Evolutionary conservation across 192 early-diverging fungal genomes (phyloP).

Genomic region (Coemansia biformis): DNA sequence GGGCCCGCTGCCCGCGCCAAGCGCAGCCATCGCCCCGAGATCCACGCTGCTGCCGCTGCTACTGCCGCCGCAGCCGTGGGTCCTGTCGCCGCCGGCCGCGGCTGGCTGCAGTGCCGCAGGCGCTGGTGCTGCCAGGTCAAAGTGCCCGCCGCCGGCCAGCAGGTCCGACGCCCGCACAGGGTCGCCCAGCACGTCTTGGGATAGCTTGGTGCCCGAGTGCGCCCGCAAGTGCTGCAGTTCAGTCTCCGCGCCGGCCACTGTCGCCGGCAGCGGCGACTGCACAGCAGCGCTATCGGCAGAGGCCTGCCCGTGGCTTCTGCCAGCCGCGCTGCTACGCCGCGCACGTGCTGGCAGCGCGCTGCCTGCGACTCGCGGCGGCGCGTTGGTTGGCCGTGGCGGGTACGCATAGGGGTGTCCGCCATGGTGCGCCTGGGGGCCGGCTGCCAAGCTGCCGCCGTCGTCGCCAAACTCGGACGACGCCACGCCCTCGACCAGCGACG

Average conservation of each 20-base stretch:
- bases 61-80: background rate
- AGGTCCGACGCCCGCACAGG: too few relatives aligned
- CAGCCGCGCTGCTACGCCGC: too few relatives aligned
- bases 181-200: conserved; percentile 26
- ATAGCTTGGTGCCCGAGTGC: conserved; percentile 29
- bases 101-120: too few relatives aligned
- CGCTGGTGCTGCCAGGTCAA: conserved; percentile 1
- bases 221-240: conserved; percentile 12
- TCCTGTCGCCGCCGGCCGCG: conserved; percentile 2
- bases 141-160: conserved; percentile 1
- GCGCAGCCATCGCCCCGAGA: conserved; percentile 38
- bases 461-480: conserved; percentile 24
- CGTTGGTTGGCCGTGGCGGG: conserved; percentile 1
- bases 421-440: background rate
- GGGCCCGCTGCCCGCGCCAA: conserved; percentile 11
- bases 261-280: too few relatives aligned
- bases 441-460: background rate
- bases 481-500: conserved; percentile 41
- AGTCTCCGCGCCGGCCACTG: too few relatives aligned
- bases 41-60: conserved; percentile 8
- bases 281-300: too few relatives aligned
- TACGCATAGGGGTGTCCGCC: background rate
- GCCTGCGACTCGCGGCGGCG: too few relatives aligned
- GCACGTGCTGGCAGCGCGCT: too few relatives aligned
- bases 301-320: too few relatives aligned